Evolutionary conservation across 176 grass and related monocot genomes (phyloP), one percentile per base, ranked within the genome.

Genomic region (Paspalum vaginatum): DNA sequence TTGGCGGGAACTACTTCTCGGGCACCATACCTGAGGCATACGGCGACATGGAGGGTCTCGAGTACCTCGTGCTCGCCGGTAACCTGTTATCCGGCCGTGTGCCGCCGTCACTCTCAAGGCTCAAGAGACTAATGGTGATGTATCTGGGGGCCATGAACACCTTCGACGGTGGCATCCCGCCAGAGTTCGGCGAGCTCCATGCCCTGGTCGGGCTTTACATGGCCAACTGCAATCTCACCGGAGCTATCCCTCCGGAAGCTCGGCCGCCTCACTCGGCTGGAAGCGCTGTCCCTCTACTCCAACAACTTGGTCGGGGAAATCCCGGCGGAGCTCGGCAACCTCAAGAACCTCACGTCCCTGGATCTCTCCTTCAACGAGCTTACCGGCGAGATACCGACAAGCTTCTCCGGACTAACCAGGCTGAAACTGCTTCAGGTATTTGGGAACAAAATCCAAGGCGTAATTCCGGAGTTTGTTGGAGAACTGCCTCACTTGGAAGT

Each of bases 361-460:
- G 94, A 92, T 39, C 76, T 97, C 13, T 97, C 91, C 63, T 48
- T 60, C 32, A 97, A 97, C 87, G 83, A 90, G 17, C 85, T 97
- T 39, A 73, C 83, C 54, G 91, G 91, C 22, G 87, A 87, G 83
- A 88, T 97, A 7, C 94, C 94, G 0, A 11, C 42, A 0, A 87
- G 56, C 16, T 78, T 97, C 4, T 60, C 85, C 8, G 45, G 22
- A 2, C 78, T 94, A 8, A 77, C 62, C 4, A 59, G 27, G 8
- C 59, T 97, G 5, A 50, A 84, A 38, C 68, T 90, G 0, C 61
- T 97, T 1, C 87, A 75, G 60, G 50, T 97, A 4, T 83, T 78
- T 42, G 71, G 10, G 4, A 97, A 97, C 79, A 72, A 94, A 37
- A 60, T 97, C 76, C 87, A 77, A 42, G 91, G 94, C 20, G 16